Evolutionary conservation across 768 basidiomycete genomes (phyloP).

Genomic region (Lactifluus hygrophoroides): DNA sequence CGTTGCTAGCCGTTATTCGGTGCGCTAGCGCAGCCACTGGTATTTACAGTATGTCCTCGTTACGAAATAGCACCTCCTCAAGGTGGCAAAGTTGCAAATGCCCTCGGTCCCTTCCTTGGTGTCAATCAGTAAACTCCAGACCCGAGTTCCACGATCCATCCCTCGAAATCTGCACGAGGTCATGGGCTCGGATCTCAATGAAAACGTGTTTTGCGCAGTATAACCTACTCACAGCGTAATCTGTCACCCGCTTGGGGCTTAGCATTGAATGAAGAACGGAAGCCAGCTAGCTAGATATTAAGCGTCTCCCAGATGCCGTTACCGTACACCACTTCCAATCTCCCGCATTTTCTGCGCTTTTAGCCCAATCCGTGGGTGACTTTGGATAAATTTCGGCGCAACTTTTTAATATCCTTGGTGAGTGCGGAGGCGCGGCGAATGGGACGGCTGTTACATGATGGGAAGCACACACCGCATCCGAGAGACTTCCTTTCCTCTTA

Average conservation of each 20-base stretch:
- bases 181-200: too few species aligned
- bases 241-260: slow-evolving; percentile 1
- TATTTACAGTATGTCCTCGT: neutral
- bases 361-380: neutral
- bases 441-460: neutral
- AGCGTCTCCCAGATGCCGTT: neutral
- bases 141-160: too few species aligned
- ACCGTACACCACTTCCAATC: neutral
- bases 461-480: neutral
- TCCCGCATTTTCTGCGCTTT: neutral
- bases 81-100: too few species aligned
- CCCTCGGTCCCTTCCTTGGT: too few species aligned
- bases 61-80: neutral
- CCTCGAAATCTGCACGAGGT: too few species aligned
- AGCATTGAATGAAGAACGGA: neutral
- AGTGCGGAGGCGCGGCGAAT: neutral
- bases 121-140: too few species aligned
- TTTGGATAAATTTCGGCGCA: neutral
- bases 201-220: neutral
- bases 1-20: neutral
- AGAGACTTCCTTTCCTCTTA: slow-evolving; percentile 6
- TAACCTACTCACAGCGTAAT: neutral
- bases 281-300: neutral
- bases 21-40: neutral
- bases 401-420: neutral